Conservation (phyloP, 805 yeast species). For the Cyberlindnera maclurae region DNA sequence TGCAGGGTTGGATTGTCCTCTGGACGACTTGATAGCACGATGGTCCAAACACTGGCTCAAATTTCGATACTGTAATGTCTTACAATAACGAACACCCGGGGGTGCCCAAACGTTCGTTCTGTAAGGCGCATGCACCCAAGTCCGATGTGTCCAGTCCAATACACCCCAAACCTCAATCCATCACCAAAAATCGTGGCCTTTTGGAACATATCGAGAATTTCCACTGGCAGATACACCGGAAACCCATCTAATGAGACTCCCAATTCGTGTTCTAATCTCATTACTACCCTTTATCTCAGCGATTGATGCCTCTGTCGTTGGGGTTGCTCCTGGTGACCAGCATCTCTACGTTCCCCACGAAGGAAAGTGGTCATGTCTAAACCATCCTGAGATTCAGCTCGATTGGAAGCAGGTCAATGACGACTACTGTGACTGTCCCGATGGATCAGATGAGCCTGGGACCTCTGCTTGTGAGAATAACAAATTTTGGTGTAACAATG, state of each 20-base stretch:
- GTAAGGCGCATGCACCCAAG: no score
- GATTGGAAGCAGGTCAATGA: constrained; percentile 68
- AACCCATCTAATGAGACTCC: background rate
- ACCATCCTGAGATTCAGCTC: constrained; percentile 57
- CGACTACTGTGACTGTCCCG: constrained; percentile 93
- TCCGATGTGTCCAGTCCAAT: background rate
- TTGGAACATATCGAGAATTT: no score
- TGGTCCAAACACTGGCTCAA: no score
- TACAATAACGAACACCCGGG: no score
- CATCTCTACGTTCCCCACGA: constrained; percentile 45
- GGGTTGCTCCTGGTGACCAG: constrained; percentile 24
- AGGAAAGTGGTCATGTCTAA: constrained; percentile 64
- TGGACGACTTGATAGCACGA: no score
- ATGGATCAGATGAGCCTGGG: constrained; percentile 96
- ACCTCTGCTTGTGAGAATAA: constrained; percentile 67
- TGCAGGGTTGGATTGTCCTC: no score
- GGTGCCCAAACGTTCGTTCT: no score
- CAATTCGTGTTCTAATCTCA: background rate
- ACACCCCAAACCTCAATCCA: no score
- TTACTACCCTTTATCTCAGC: background rate
- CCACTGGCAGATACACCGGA: no score
- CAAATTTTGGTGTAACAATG: constrained; percentile 68
- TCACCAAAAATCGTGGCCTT: no score
- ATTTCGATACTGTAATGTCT: no score
- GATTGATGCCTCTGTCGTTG: constrained; percentile 3